A percentile compares a stretch with the other conserved stretches of the same genome.
Conservation (phyloP, 148 eudicot species). For the Dysphania ambrosioides region DNA sequence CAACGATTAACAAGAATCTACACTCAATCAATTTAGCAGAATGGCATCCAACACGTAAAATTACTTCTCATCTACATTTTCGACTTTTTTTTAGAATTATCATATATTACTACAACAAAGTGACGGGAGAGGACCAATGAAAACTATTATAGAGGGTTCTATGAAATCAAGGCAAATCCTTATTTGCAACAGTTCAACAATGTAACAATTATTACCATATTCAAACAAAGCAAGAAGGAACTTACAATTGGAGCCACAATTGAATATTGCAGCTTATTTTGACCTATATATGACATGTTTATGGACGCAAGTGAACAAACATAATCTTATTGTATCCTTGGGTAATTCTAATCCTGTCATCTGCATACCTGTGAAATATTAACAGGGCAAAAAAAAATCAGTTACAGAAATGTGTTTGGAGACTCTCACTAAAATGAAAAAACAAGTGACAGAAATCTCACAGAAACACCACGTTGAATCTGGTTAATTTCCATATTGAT, state of each 20-base stretch:
- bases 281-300: constrained; percentile 13
- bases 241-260: background rate
- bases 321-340: constrained; percentile 63
- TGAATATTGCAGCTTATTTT: background rate
- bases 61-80: too few species aligned
- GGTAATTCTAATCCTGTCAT: constrained; percentile 75
- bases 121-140: too few species aligned
- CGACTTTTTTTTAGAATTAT: too few species aligned
- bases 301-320: constrained; percentile 74
- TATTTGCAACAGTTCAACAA: background rate
- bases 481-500: constrained; percentile 64
- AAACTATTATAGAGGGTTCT: background rate
- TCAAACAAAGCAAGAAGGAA: background rate
- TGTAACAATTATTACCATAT: background rate
- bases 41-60: too few species aligned
- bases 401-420: background rate
- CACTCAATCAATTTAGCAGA: too few species aligned
- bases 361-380: constrained; percentile 58
- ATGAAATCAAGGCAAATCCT: background rate
- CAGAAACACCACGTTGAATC: constrained; percentile 68
- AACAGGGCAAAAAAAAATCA: background rate
- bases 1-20: too few species aligned
- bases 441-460: constrained; percentile 34
- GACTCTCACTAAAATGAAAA: constrained; percentile 5
- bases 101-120: too few species aligned